Percentiles rank a stretch among this genome's conserved stretches.
Conservation (phyloP, 169 alveolate species). For the Cryptosporidium bovis region DNA sequence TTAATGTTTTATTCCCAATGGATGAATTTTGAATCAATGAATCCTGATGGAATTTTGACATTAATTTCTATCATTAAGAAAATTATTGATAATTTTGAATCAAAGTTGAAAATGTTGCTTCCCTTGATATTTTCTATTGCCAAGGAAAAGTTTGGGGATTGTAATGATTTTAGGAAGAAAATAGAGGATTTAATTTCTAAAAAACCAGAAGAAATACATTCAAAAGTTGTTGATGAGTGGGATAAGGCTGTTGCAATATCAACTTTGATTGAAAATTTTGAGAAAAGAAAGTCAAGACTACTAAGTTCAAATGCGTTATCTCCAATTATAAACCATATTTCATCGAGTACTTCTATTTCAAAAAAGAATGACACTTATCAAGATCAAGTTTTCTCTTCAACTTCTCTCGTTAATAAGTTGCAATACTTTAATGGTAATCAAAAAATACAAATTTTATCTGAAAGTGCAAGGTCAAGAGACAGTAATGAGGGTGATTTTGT, state of each 20-base stretch:
- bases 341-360: background rate
- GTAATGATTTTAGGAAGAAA: background rate
- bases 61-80: background rate
- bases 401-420: background rate
- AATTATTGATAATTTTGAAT: background rate
- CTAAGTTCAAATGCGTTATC: background rate
- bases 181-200: background rate
- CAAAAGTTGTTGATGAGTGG: conserved; percentile 21
- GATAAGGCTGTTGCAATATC: conserved; percentile 3
- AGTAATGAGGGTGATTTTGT: conserved; percentile 58
- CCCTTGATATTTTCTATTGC: conserved; percentile 17
- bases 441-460: background rate
- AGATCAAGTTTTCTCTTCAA: background rate
- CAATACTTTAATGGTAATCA: background rate
- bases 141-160: conserved; percentile 1
- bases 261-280: background rate
- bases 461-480: background rate
- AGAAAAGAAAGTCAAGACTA: background rate
- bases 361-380: background rate
- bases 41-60: background rate
- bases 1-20: conserved; percentile 47
- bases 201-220: background rate
- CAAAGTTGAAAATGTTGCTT: background rate
- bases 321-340: background rate
- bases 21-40: conserved; percentile 29